Percentiles rank a stretch among this genome's conserved stretches.
Conservation (phyloP, 2,329 filamentous ascomycete species). For the Monilinia vaccinii-corymbosi region DNA sequence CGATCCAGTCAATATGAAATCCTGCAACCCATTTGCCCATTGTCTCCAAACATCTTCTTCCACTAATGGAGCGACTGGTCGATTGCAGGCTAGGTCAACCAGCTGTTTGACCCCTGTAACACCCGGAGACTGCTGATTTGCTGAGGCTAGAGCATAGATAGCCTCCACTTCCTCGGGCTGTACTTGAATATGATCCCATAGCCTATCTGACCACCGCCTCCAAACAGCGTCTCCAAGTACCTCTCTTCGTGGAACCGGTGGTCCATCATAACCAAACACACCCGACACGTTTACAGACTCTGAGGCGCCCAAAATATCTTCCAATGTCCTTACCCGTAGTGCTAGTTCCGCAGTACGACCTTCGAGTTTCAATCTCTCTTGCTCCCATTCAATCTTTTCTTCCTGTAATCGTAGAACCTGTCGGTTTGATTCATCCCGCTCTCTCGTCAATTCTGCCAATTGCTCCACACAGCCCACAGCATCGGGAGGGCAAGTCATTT, state of each 20-base stretch:
- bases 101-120: constrained; percentile 1
- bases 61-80: not conserved
- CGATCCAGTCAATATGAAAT: not conserved
- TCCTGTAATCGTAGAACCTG: not conserved
- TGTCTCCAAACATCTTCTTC: not conserved
- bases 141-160: constrained; percentile 1
- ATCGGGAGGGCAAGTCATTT: not conserved
- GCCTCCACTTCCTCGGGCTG: not conserved
- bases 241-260: not conserved
- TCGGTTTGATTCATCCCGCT: not conserved
- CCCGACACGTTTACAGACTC: not conserved
- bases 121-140: constrained; percentile 1
- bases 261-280: not conserved
- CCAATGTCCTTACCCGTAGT: not conserved
- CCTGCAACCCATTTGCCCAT: not conserved
- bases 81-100: not conserved
- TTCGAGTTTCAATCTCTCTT: not conserved
- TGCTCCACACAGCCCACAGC: not conserved
- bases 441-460: not conserved
- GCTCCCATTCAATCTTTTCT: not conserved
- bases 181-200: not conserved
- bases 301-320: not conserved
- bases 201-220: not conserved
- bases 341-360: not conserved
- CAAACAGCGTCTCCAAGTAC: not conserved